Percentiles rank a stretch among this genome's conserved stretches.
Conservation (phyloP, 352 stramenopile genomes). For the Phytophthora europaea region DNA sequence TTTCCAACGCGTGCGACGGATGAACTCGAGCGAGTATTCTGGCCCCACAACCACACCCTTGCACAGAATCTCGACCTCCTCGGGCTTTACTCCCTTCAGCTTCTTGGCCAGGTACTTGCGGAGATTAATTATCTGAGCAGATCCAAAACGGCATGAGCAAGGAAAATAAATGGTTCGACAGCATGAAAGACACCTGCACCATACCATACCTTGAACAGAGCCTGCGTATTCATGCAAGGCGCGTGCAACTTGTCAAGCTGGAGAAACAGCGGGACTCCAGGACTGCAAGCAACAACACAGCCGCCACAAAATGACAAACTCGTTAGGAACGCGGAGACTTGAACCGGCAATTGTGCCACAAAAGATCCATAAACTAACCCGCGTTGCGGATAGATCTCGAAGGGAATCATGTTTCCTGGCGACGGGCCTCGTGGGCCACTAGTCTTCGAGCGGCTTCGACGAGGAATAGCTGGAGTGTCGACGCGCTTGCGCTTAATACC, state of each 20-base stretch:
- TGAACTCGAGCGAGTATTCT: constrained; percentile 77
- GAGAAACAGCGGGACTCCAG: constrained; percentile 56
- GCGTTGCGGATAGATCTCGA: constrained; percentile 55
- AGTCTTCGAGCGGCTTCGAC: constrained; percentile 13
- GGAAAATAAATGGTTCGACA: neutral
- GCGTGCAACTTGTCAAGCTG: constrained; percentile 39
- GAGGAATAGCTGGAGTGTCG: constrained; percentile 14
- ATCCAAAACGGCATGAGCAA: neutral
- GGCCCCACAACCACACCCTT: constrained; percentile 50
- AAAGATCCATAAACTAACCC: constrained; percentile 34
- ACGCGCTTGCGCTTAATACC: constrained; percentile 71
- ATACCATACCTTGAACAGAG: constrained; percentile 54
- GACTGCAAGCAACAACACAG: constrained; percentile 25
- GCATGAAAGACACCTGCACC: neutral
- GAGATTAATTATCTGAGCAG: constrained; percentile 59
- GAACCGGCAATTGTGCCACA: neutral
- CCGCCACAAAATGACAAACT: neutral
- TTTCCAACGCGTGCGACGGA: constrained; percentile 68
- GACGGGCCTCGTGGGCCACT: constrained; percentile 40
- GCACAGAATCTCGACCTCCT: constrained; percentile 75
- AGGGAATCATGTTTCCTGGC: constrained; percentile 48
- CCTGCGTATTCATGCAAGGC: constrained; percentile 53
- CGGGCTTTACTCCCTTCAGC: constrained; percentile 40
- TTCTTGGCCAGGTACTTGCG: constrained; percentile 74
- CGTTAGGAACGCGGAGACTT: no score